phyloP scores from a whole-genome alignment of 2,329 filamentous ascomycete species.

The Aspergillus persii region DNA sequence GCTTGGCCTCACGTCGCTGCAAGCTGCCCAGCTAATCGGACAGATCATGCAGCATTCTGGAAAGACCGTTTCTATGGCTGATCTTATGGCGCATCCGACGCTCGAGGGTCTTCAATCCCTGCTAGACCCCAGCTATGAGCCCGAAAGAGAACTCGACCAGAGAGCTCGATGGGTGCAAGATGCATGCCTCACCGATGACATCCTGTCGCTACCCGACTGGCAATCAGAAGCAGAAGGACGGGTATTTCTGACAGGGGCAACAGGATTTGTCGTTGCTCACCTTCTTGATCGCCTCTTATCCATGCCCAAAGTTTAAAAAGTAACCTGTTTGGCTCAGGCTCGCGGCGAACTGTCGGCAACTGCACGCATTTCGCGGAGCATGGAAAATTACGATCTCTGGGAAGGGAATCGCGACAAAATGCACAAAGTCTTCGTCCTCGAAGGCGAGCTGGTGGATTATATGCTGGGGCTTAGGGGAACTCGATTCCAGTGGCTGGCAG shows the following conservation, averaged over 20 bases:
- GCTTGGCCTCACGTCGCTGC: conserved; percentile 3
- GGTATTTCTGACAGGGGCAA: conserved; percentile 1
- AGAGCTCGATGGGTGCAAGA: not conserved
- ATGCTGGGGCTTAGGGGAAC: not conserved
- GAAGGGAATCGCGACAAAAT: not conserved
- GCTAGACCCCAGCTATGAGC: not conserved
- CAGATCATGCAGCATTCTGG: not conserved
- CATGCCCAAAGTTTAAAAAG: not conserved
- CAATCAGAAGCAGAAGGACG: not conserved
- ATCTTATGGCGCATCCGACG: not conserved
- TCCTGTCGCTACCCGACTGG: conserved; percentile 1
- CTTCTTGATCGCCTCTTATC: not conserved
- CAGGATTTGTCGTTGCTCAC: not conserved
- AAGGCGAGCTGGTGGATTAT: not conserved
- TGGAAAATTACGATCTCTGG: conserved; percentile 1
- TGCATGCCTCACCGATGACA: not conserved
- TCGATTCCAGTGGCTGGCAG: not conserved
- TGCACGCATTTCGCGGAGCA: not conserved
- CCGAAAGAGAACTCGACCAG: no score
- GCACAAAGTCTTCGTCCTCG: not conserved
- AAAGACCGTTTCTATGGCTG: not conserved
- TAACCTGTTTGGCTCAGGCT: not conserved
- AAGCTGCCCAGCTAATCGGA: conserved; percentile 5
- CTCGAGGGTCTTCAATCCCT: not conserved
- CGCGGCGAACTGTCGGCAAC: not conserved